phyloP scores from a whole-genome alignment of 805 yeast species.

The Wickerhamomyces bisporus region DNA sequence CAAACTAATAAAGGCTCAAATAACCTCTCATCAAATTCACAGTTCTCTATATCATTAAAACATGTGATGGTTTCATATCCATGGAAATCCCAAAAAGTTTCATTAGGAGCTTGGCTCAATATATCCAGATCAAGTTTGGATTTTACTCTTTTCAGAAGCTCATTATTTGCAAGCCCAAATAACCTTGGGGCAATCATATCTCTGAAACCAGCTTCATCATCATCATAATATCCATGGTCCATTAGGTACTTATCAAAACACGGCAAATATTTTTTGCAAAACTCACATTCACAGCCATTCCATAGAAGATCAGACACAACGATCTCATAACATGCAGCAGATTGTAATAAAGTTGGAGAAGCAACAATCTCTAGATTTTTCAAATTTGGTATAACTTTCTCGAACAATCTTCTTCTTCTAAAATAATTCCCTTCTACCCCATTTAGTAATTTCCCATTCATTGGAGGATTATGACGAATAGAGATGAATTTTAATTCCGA shows the following conservation, averaged over 20 bases:
- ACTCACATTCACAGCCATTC: conserved; percentile 70
- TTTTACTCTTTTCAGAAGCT: conserved; percentile 32
- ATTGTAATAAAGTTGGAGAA: conserved; percentile 55
- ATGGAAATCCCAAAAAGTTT: conserved; percentile 44
- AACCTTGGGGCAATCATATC: conserved; percentile 59
- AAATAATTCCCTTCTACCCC: conserved; percentile 72
- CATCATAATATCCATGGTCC: conserved; percentile 57
- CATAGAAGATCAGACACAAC: conserved; percentile 64
- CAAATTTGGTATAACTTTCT: conserved; percentile 41
- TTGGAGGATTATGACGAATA: conserved; percentile 55
- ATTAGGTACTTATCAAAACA: conserved; percentile 55
- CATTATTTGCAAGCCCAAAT: conserved; percentile 47
- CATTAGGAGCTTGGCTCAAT: conserved; percentile 27
- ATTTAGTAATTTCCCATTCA: conserved; percentile 51
- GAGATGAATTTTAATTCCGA: conserved; percentile 36
- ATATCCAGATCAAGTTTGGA: conserved; percentile 28
- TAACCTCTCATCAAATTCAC: conserved; percentile 39
- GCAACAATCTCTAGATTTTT: conserved; percentile 38
- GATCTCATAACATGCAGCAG: conserved; percentile 65
- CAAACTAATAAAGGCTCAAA: conserved; percentile 37
- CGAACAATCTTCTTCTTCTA: conserved; percentile 51
- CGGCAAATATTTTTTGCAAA: conserved; percentile 44
- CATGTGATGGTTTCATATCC: conserved; percentile 38
- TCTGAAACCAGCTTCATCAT: conserved; percentile 38
- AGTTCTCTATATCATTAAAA: conserved; percentile 29